phyloP scores from a whole-genome alignment of 306 rosid genomes.

The Sophora flavescens region DNA sequence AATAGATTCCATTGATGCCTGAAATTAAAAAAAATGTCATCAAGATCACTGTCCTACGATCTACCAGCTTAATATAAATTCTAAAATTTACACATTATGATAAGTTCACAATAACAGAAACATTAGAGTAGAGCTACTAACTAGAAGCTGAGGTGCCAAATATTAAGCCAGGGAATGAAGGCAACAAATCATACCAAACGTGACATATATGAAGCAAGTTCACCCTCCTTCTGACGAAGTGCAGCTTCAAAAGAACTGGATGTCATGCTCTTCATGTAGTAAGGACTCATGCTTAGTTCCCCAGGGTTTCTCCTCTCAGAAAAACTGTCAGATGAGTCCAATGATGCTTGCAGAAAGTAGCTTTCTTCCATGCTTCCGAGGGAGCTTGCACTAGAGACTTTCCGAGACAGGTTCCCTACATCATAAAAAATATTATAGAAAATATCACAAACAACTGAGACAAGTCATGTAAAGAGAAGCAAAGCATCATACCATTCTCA shows the following conservation, averaged over 20 bases:
- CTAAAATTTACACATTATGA: conserved; percentile 9
- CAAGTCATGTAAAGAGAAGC: conserved; percentile 36
- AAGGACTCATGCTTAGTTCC: conserved; percentile 82
- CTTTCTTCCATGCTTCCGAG: conserved; percentile 97
- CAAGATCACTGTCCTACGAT: conserved; percentile 23
- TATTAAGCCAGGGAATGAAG: conserved; percentile 32
- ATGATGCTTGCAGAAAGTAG: conserved; percentile 94
- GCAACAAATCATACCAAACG: conserved; percentile 76
- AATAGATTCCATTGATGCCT: conserved; percentile 95
- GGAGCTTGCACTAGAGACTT: conserved; percentile 89
- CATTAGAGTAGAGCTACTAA: neutral
- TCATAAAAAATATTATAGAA: conserved; percentile 43
- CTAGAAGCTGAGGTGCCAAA: conserved; percentile 29
- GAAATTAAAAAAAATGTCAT: conserved; percentile 32
- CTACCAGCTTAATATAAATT: conserved; percentile 37
- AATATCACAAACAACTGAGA: conserved; percentile 36
- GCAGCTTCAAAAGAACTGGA: conserved; percentile 95
- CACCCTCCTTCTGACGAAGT: conserved; percentile 99
- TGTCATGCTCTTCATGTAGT: conserved; percentile 95
- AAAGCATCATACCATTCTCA: conserved; percentile 79
- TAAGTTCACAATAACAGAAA: conserved; percentile 10
- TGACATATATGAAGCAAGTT: conserved; percentile 96
- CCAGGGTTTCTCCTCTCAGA: conserved; percentile 80
- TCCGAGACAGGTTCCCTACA: conserved; percentile 82
- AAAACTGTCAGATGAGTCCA: conserved; percentile 79